These are phyloP conservation scores for Lecanosticta acicola DNA, from an alignment of 2,329 filamentous ascomycete genomes.

Conservation along the genomic window DNA sequence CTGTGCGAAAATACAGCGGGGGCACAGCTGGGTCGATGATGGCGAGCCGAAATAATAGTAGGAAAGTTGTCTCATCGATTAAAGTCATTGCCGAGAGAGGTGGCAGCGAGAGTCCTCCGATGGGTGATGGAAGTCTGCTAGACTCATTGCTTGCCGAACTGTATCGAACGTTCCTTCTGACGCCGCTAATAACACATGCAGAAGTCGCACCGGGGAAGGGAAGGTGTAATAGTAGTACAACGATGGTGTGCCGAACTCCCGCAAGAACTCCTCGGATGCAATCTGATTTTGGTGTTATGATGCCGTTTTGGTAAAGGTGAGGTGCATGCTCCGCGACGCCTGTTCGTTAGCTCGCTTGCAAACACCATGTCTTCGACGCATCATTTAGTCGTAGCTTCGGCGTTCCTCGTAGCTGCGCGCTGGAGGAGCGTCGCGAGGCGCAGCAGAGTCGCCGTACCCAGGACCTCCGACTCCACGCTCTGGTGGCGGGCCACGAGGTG, in stretches of 20 bases:
- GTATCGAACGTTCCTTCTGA: slow-evolving; percentile 18
- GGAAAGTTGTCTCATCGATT: slow-evolving; percentile 28
- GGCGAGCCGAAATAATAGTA: slow-evolving; percentile 20
- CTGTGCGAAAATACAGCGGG: slow-evolving; percentile 3
- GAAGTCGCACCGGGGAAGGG: slow-evolving; percentile 31
- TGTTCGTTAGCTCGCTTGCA: slow-evolving; percentile 23
- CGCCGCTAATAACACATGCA: slow-evolving; percentile 31
- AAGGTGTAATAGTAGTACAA: slow-evolving; percentile 29
- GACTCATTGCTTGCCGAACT: slow-evolving; percentile 17
- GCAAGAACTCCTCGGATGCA: slow-evolving; percentile 25
- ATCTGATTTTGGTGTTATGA: slow-evolving; percentile 11
- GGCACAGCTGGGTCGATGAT: slow-evolving; percentile 14
- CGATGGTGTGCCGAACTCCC: slow-evolving; percentile 20
- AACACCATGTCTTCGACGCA: slow-evolving; percentile 13
- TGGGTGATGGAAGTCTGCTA: slow-evolving; percentile 18
- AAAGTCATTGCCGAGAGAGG: slow-evolving; percentile 24
- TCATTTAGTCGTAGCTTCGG: slow-evolving; percentile 31
- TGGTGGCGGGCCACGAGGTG: slow-evolving; percentile 27
- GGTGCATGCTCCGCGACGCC: slow-evolving; percentile 17
- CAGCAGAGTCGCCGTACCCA: slow-evolving; percentile 22
- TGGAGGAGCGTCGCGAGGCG: slow-evolving; percentile 26
- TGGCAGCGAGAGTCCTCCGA: slow-evolving; percentile 14
- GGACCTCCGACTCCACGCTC: slow-evolving; percentile 18
- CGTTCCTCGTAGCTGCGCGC: slow-evolving; percentile 32
- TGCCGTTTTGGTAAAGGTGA: not conserved